These are phyloP conservation scores for Pyrenophora seminiperda DNA, from an alignment of 2,329 filamentous ascomycete genomes.

Conservation along the genomic window DNA sequence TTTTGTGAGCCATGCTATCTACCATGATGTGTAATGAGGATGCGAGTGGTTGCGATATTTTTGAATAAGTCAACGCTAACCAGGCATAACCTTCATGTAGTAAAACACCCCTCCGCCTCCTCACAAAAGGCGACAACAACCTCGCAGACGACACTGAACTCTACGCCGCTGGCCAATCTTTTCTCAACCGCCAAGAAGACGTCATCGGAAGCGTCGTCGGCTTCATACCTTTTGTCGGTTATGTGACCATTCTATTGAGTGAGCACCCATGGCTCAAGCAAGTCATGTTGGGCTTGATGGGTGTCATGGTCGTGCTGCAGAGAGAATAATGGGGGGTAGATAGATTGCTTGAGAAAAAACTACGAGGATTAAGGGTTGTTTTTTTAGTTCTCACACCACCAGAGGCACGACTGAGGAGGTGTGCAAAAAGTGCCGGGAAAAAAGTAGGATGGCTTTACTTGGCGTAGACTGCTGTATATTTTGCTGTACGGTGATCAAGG, in stretches of 20 bases:
- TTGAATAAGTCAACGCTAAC: constrained; percentile 13
- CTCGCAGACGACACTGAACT: constrained; percentile 88
- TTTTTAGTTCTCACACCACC: too few species aligned
- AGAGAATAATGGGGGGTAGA: constrained; percentile 75
- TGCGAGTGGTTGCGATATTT: neutral
- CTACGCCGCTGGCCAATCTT: constrained; percentile 85
- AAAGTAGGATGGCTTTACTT: neutral
- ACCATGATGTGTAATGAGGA: neutral
- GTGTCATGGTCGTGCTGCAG: constrained; percentile 88
- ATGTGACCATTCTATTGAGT: constrained; percentile 92
- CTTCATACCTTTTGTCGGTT: constrained; percentile 93
- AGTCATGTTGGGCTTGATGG: constrained; percentile 93
- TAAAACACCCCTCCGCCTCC: constrained; percentile 64
- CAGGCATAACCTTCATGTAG: constrained; percentile 33
- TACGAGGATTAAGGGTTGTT: too few species aligned
- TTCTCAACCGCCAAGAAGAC: constrained; percentile 78
- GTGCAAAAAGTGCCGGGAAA: too few species aligned
- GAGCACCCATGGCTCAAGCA: constrained; percentile 98
- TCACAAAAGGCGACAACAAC: constrained; percentile 99
- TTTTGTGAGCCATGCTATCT: neutral
- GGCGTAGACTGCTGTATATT: neutral
- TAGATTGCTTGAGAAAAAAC: neutral
- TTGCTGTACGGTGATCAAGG: neutral
- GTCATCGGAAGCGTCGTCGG: constrained; percentile 91
- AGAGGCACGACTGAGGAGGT: too few species aligned